These are phyloP conservation scores for Linum trigynum DNA, from an alignment of 345 rosid species.

Conservation along the genomic window DNA sequence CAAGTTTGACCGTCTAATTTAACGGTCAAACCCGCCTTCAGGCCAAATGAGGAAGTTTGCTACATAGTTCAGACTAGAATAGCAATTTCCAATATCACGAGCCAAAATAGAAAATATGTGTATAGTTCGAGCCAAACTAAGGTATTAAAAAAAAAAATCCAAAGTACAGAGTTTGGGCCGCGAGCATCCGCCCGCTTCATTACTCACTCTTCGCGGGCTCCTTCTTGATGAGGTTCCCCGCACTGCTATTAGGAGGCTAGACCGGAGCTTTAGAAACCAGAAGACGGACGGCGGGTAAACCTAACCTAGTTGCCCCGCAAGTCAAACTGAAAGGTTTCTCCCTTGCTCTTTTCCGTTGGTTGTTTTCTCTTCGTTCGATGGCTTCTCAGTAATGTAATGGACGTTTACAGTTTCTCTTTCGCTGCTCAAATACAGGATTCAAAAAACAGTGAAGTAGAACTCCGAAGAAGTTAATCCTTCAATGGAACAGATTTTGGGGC, in stretches of 20 bases:
- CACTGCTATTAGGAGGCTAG: not conserved
- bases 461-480: not conserved
- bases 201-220: no score
- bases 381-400: not conserved
- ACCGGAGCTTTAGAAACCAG: not conserved
- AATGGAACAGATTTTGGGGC: not conserved
- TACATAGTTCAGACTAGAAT: no score
- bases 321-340: not conserved
- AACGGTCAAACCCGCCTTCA: no score
- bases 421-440: not conserved
- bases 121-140: no score
- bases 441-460: not conserved
- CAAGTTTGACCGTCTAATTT: no score
- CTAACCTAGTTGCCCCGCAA: not conserved
- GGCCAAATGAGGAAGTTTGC: no score
- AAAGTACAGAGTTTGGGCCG: no score
- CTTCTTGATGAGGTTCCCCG: no score
- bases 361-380: not conserved
- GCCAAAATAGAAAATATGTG: no score
- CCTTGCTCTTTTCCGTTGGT: not conserved
- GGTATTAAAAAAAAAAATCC: no score
- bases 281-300: not conserved
- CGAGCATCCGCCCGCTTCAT: no score
- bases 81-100: no score
- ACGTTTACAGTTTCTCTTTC: not conserved